Evolutionary conservation across 2,329 filamentous ascomycete genomes (phyloP).

Genomic region (Trichoderma arundinaceum): DNA sequence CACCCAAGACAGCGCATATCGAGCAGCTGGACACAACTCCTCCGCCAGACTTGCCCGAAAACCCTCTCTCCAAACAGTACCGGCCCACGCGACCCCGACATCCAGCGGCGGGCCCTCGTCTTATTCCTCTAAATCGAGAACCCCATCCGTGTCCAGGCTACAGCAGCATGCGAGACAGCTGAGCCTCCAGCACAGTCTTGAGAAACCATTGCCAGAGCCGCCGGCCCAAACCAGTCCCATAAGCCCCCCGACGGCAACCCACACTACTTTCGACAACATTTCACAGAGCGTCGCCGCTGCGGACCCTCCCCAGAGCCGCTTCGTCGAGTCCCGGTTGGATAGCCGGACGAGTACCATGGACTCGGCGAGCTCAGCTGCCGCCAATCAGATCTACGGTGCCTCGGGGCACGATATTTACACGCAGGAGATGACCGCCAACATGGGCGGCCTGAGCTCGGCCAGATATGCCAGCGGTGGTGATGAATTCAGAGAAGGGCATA

Average conservation of each 20-base stretch:
- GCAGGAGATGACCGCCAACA: constrained; percentile 53
- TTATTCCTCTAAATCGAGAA: constrained; percentile 25
- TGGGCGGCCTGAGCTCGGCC: constrained; percentile 51
- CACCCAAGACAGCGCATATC: constrained; percentile 55
- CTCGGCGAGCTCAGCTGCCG: constrained; percentile 45
- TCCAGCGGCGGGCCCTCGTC: constrained; percentile 17
- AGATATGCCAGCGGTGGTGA: constrained; percentile 50
- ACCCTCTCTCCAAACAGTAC: constrained; percentile 43
- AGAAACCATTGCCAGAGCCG: constrained; percentile 62
- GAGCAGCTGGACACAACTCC: constrained; percentile 56
- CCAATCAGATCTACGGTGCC: constrained; percentile 46
- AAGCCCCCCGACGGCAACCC: constrained; percentile 44
- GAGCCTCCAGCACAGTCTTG: constrained; percentile 62
- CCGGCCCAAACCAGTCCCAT: constrained; percentile 38
- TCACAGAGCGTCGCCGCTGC: constrained; percentile 40
- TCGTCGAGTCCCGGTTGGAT: constrained; percentile 44
- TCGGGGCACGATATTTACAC: constrained; percentile 40
- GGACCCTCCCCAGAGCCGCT: constrained; percentile 27
- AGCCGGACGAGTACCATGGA: constrained; percentile 58
- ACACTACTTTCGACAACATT: constrained; percentile 38
- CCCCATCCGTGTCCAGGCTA: constrained; percentile 34
- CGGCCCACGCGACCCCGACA: constrained; percentile 23
- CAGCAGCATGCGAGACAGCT: constrained; percentile 60
- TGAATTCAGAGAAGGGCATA: constrained; percentile 44
- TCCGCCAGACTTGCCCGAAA: constrained; percentile 51